Conservation (phyloP, 1,139 yeast species). For the Saccharomycopsis crataegensis region DNA sequence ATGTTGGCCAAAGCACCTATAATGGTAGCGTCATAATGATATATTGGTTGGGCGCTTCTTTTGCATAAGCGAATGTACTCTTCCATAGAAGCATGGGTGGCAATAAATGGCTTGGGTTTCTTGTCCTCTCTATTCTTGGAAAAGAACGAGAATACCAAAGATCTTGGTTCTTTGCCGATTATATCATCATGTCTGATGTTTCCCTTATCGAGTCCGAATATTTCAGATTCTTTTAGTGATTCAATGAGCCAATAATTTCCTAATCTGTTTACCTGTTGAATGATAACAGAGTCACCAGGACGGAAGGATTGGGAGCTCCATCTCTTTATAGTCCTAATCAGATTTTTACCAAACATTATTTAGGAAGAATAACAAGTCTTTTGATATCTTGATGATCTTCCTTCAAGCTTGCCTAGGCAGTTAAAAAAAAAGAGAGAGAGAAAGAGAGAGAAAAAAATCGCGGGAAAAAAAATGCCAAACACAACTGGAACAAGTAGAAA, state of each 20-base stretch:
- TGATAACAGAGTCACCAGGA: conserved; percentile 19
- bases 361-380: neutral
- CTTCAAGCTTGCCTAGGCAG: neutral
- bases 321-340: neutral
- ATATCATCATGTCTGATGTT: conserved; percentile 30
- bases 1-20: conserved; percentile 39
- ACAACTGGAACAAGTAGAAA: no score
- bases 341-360: neutral
- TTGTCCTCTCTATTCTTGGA: conserved; percentile 6
- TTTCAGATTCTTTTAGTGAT: conserved; percentile 21
- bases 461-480: neutral
- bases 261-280: conserved; percentile 22
- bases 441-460: neutral
- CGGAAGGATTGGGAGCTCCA: conserved; percentile 12
- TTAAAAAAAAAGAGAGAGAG: neutral
- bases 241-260: conserved; percentile 27
- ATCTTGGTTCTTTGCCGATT: conserved; percentile 27
- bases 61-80: conserved; percentile 34
- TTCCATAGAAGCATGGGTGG: conserved; percentile 35
- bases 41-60: conserved; percentile 43
- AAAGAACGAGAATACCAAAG: conserved; percentile 21
- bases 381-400: neutral
- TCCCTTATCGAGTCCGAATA: conserved; percentile 26
- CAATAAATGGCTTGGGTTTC: conserved; percentile 24
- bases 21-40: conserved; percentile 39